Conservation (phyloP, 1,284 basidiomycete genomes). For the Puccinia coronata region DNA sequence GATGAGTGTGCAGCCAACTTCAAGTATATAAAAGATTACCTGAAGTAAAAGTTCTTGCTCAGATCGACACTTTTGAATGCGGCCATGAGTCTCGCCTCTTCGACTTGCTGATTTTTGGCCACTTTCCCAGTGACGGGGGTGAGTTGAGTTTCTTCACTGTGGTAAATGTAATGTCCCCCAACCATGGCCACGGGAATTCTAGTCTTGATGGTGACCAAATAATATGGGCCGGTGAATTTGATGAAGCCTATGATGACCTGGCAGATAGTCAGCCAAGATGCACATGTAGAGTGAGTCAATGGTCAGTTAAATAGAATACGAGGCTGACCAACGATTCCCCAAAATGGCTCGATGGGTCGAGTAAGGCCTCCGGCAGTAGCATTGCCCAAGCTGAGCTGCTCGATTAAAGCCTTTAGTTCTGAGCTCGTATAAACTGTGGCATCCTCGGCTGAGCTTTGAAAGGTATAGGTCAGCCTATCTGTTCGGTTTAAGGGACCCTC, state of each 20-base stretch:
- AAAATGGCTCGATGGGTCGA: slow-evolving; percentile 51
- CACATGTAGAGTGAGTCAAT: slow-evolving; percentile 55
- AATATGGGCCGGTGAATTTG: slow-evolving; percentile 58
- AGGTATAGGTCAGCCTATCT: neutral
- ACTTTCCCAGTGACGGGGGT: slow-evolving; percentile 70
- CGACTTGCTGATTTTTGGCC: slow-evolving; percentile 52
- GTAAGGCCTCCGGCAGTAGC: slow-evolving; percentile 72
- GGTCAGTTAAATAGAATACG: neutral
- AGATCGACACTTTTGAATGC: slow-evolving; percentile 98
- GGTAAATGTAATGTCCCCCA: slow-evolving; percentile 95
- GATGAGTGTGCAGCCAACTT: slow-evolving; percentile 6
- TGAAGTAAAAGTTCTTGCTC: slow-evolving; percentile 99
- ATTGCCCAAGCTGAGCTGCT: slow-evolving; percentile 87
- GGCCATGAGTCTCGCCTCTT: slow-evolving; percentile 67
- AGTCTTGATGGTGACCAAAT: slow-evolving; percentile 65
- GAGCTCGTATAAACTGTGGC: slow-evolving; percentile 80
- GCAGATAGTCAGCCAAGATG: slow-evolving; percentile 63
- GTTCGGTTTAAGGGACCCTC: neutral
- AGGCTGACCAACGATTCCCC: slow-evolving; percentile 22
- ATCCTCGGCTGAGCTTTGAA: slow-evolving; percentile 69
- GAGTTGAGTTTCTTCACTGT: slow-evolving; percentile 89
- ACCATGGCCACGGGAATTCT: slow-evolving; percentile 88
- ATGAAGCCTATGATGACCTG: slow-evolving; percentile 60
- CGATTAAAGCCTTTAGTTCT: slow-evolving; percentile 84
- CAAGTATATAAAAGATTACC: slow-evolving; percentile 63